Evolutionary conservation across 768 basidiomycete genomes (phyloP).

Genomic region (Boletus reticulatus): DNA sequence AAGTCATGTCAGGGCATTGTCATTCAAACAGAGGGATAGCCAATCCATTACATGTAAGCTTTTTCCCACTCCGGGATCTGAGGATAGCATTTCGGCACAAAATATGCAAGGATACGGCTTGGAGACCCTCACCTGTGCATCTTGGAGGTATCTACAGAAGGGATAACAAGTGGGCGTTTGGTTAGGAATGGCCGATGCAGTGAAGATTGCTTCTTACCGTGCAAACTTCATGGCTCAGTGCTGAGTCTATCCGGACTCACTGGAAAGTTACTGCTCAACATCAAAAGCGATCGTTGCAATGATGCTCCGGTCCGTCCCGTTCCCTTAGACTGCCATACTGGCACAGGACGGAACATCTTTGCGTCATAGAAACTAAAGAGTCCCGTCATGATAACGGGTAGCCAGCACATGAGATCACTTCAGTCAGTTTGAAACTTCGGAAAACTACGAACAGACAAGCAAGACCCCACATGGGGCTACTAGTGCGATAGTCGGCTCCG

Average conservation of each 20-base stretch:
- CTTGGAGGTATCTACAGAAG: constrained; percentile 58
- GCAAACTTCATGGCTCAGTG: constrained; percentile 53
- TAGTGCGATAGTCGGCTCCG: no score
- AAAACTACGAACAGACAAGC: constrained; percentile 4
- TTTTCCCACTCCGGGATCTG: constrained; percentile 64
- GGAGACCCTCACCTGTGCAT: constrained; percentile 53
- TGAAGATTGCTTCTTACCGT: constrained; percentile 36
- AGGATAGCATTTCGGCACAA: constrained; percentile 1
- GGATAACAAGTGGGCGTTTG: neutral
- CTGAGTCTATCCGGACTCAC: neutral
- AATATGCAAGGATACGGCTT: neutral
- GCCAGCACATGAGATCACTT: neutral
- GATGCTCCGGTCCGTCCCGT: neutral
- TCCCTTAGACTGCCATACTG: neutral
- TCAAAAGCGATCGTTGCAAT: neutral
- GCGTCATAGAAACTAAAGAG: constrained; percentile 3
- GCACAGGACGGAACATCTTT: constrained; percentile 10
- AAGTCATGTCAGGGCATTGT: neutral
- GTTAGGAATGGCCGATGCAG: neutral
- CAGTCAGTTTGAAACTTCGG: constrained; percentile 13
- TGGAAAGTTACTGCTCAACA: neutral
- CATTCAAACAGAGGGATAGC: neutral
- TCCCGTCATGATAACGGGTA: neutral
- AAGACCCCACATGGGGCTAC: neutral
- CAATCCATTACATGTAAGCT: constrained; percentile 30